phyloP scores from a whole-genome alignment of 169 alveolate genomes.

The Plasmodium adleri region DNA sequence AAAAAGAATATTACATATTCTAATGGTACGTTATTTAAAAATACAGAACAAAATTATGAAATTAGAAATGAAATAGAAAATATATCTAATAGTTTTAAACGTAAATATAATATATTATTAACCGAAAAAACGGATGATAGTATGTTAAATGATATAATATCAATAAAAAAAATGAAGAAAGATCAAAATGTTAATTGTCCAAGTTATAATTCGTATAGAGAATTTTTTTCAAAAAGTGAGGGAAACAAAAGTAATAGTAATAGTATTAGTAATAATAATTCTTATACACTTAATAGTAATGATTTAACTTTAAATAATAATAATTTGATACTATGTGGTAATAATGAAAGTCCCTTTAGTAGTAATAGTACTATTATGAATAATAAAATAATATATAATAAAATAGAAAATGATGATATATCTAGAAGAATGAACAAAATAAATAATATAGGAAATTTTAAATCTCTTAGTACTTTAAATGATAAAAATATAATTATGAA shows the following conservation, averaged over 20 bases:
- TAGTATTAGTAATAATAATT: neutral
- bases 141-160: conserved; percentile 26
- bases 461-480: neutral
- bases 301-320: no score
- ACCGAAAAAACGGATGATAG: conserved; percentile 31
- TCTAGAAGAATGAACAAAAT: neutral
- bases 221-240: conserved; percentile 9
- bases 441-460: neutral
- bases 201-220: conserved; percentile 32
- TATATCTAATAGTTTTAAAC: conserved; percentile 58
- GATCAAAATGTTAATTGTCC: neutral
- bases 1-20: neutral
- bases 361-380: no score
- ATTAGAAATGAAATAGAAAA: conserved; percentile 56
- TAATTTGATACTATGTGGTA: no score
- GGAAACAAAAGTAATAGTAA: neutral
- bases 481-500: neutral
- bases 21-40: conserved; percentile 27
- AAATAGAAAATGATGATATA: no score
- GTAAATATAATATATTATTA: conserved; percentile 56
- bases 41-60: conserved; percentile 24
- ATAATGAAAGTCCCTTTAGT: no score
- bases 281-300: no score
- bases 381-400: no score
- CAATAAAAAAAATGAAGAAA: conserved; percentile 39